Percentiles rank a stretch among this genome's conserved stretches.
These are phyloP conservation scores for Schwanniomyces polymorphus DNA, from an alignment of 805 yeast species.

Conservation along the genomic window DNA sequence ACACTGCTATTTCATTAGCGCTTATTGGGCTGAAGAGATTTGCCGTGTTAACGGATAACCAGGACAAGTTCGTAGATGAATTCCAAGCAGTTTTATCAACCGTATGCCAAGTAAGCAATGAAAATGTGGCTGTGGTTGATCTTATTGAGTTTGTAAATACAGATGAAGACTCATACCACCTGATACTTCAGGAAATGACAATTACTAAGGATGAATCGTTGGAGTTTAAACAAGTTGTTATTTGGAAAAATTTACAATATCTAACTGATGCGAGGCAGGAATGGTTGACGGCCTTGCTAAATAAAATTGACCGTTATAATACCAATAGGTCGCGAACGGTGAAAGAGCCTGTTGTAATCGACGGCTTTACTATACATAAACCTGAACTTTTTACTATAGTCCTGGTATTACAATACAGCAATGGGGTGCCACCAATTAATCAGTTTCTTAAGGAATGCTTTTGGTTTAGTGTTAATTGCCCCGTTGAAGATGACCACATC, in stretches of 20 bases:
- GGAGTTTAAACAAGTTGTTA: conserved; percentile 8
- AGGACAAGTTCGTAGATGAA: background rate
- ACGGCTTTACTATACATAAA: conserved; percentile 7
- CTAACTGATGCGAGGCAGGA: conserved; percentile 10
- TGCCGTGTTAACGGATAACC: conserved; percentile 14
- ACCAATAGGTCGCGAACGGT: conserved; percentile 9
- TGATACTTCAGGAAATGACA: background rate
- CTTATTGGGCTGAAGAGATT: conserved; percentile 16
- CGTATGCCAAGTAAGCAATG: conserved; percentile 6
- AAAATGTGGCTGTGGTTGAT: conserved; percentile 10
- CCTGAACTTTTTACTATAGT: conserved; percentile 17
- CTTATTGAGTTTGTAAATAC: background rate
- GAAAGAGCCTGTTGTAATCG: conserved; percentile 4
- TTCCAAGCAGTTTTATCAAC: conserved; percentile 8
- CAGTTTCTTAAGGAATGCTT: conserved; percentile 23
- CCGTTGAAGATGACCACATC: background rate
- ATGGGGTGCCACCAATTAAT: conserved; percentile 8
- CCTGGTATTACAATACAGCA: conserved; percentile 11
- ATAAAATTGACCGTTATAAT: conserved; percentile 20
- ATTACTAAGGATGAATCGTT: background rate
- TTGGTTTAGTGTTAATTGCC: conserved; percentile 16
- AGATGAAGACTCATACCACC: background rate
- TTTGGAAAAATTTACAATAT: conserved; percentile 19
- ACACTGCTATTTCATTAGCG: conserved; percentile 18
- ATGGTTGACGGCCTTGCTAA: conserved; percentile 15